Evolutionary conservation across 345 rosid species (phyloP), one percentile per base, ranked within the genome.

Genomic region (Syzygium jambos): DNA sequence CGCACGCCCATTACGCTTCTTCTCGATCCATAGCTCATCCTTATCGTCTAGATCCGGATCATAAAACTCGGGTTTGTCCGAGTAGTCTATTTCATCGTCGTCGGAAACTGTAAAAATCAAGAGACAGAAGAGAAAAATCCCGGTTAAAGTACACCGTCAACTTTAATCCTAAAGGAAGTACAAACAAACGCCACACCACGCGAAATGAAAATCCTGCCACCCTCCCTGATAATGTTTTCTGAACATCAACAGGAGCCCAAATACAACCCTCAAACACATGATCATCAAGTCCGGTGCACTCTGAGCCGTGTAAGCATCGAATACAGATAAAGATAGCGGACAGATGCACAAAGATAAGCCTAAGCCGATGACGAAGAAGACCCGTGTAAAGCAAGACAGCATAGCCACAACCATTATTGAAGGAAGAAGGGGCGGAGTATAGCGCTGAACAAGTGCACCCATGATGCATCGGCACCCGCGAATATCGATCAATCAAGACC

Each of bases 11-110:
- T 89, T 90, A 87, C 95, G 92, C 86, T 89, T 87, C 89, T 91
- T 93, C 23, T 85, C 89, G 88, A 93, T 93, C 98, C 98, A 96
- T 27, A 19, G 17, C 87, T 94, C 96, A 91, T 96, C 96, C 91
- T 94, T 94, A 56, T 89, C 94, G 11, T 96, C 98, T 17, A 95
- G 93, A 77, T 92, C 90, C 0, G 98, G 92, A 86, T 94, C 98
- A 83, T 96, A 95, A 86, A 96, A 93, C 78, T 96, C 94, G 7
- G 96, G 95, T 84, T 95, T 93, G 85, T 91, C 84, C 2, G 95
- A 92, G 92, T 95, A 95, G 88, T 96, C 97, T 89, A 94, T 91
- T 90, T 95, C 98, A 56, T 96, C 97, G 49, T 95, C 96, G 19
- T 94, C 95, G 3, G 98, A 96, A 92, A 95, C 96, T 95, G 93